phyloP scores from a whole-genome alignment of 2,329 filamentous ascomycete genomes.

The Lasiodiplodia theobromae region DNA sequence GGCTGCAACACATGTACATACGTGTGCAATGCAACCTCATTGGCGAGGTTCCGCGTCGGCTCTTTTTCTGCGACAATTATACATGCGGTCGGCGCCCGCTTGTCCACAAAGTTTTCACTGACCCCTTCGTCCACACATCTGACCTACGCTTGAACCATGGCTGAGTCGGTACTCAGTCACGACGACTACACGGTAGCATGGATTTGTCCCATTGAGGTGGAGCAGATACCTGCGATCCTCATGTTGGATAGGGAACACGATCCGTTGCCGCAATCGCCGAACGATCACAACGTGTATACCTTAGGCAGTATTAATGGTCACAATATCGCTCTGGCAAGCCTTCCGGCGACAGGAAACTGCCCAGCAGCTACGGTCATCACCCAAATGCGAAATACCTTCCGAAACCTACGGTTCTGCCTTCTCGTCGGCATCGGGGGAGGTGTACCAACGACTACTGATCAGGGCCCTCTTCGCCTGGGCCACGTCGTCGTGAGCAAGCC shows the following conservation, averaged over 20 bases:
- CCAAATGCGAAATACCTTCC: constrained; percentile 31
- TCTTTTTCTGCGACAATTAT: no score
- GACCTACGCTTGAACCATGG: no score
- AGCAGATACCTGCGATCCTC: not conserved
- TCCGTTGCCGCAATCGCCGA: not conserved
- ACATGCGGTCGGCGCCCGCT: no score
- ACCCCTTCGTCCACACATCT: no score
- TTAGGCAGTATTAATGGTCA: not conserved
- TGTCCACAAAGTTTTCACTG: no score
- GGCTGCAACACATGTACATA: no score
- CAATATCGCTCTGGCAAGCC: not conserved
- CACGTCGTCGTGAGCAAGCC: constrained; percentile 39
- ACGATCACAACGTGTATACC: not conserved
- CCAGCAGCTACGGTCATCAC: not conserved
- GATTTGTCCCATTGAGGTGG: not conserved
- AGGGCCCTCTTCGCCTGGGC: constrained; percentile 34
- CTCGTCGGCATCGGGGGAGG: constrained; percentile 39
- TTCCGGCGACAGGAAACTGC: not conserved
- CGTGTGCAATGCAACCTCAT: no score
- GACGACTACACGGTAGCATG: not conserved
- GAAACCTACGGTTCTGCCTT: constrained; percentile 32
- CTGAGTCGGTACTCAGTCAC: not conserved
- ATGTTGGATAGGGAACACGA: not conserved
- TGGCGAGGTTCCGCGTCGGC: no score
- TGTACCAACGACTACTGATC: constrained; percentile 29